These are phyloP conservation scores for Tolypocladium tundrense DNA, from an alignment of 2,329 filamentous ascomycete species.

Conservation along the genomic window DNA sequence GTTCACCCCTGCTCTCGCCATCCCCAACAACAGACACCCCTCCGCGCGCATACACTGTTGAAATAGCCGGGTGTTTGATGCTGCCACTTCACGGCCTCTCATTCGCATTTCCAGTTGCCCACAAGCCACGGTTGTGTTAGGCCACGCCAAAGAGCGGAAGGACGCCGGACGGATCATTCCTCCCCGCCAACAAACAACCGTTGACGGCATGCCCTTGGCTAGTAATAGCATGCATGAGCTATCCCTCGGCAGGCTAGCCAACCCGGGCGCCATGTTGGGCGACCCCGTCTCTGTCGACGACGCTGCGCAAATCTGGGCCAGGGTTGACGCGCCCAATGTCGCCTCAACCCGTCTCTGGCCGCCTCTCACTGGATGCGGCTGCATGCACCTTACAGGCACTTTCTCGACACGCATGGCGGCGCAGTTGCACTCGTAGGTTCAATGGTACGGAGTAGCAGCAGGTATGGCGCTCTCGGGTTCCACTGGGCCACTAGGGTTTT, in stretches of 20 bases:
- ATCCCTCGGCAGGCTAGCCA: neutral
- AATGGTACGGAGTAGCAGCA: conserved; percentile 2
- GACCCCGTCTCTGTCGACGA: neutral
- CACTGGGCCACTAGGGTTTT: neutral
- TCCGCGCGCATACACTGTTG: neutral
- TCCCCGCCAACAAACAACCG: neutral
- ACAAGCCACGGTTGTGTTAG: neutral
- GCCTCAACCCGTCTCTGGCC: conserved; percentile 10
- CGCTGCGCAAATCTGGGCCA: conserved; percentile 1
- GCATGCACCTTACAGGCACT: conserved; percentile 18
- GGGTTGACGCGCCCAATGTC: conserved; percentile 27
- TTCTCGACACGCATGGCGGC: conserved; percentile 31
- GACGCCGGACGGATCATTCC: neutral
- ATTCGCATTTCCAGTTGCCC: neutral
- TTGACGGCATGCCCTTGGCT: neutral
- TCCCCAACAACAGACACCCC: neutral
- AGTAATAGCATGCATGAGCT: neutral
- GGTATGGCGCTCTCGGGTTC: conserved; percentile 1
- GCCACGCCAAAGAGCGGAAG: neutral
- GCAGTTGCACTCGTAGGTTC: conserved; percentile 20
- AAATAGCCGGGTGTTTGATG: neutral
- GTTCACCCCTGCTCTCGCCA: neutral
- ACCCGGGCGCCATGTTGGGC: neutral
- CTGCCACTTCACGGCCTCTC: neutral
- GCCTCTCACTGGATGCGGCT: conserved; percentile 20